phyloP scores from a whole-genome alignment of 352 stramenopile species.

The Pythium aristosporum region DNA sequence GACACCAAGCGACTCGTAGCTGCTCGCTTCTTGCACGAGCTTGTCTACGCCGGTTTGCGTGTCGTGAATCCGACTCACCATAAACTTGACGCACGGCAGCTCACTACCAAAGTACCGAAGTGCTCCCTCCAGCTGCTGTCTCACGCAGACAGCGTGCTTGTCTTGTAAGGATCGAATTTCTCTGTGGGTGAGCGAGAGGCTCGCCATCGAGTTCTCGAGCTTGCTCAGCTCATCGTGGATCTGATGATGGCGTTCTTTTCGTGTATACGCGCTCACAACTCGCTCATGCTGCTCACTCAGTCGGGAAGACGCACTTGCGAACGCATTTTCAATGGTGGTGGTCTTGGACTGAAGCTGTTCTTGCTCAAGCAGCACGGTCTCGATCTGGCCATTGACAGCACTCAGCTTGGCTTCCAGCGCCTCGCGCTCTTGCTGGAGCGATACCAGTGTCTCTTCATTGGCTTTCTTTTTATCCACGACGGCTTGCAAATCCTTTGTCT shows the following conservation, averaged over 20 bases:
- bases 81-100: conserved; percentile 78
- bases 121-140: conserved; percentile 65
- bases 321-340: conserved; percentile 45
- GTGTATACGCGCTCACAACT: conserved; percentile 37
- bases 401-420: conserved; percentile 57
- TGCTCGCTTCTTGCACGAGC: conserved; percentile 40
- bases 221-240: conserved; percentile 38
- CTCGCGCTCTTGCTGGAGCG: conserved; percentile 44
- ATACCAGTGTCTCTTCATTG: conserved; percentile 21
- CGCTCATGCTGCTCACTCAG: conserved; percentile 55
- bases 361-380: conserved; percentile 37
- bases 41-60: conserved; percentile 40
- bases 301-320: conserved; percentile 37
- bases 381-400: conserved; percentile 47
- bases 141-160: conserved; percentile 46
- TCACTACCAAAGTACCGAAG: conserved; percentile 77
- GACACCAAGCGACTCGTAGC: conserved; percentile 56
- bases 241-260: conserved; percentile 36
- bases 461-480: conserved; percentile 33
- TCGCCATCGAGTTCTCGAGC: conserved; percentile 38
- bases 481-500: conserved; percentile 32
- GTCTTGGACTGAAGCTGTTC: conserved; percentile 47
- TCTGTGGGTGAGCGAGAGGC: conserved; percentile 36
- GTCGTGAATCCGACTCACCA: conserved; percentile 61
- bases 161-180: conserved; percentile 43